Conservation (phyloP, 1,139 yeast species). For the Kodamaea ohmeri region DNA sequence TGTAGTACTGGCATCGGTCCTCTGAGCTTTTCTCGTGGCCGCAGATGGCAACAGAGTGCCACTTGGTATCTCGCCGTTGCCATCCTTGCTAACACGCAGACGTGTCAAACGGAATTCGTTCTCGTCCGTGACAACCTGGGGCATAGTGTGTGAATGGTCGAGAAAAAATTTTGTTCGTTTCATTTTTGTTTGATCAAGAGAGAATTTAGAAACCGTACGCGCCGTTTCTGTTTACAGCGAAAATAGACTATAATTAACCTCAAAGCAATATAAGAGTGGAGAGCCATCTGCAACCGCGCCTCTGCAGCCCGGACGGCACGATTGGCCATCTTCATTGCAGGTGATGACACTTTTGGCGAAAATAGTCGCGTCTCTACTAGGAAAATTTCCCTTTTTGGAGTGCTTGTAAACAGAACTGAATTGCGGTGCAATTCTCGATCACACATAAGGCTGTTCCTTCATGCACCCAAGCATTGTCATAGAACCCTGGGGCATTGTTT, state of each 20-base stretch:
- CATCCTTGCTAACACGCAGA: slow-evolving; percentile 5
- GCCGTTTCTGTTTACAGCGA: background rate
- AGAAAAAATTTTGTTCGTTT: slow-evolving; percentile 7
- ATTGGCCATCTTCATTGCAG: background rate
- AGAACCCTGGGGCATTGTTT: background rate
- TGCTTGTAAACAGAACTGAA: slow-evolving; percentile 7
- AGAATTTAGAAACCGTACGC: slow-evolving; percentile 2
- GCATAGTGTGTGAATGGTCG: slow-evolving; percentile 5
- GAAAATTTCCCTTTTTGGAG: slow-evolving; percentile 7
- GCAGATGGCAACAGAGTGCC: background rate
- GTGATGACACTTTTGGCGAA: slow-evolving; percentile 1
- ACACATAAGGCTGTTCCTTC: background rate
- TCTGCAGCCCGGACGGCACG: slow-evolving; percentile 1
- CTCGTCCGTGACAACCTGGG: slow-evolving; percentile 8
- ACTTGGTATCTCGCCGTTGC: slow-evolving; percentile 1
- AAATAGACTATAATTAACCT: background rate
- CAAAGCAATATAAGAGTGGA: background rate
- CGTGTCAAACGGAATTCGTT: slow-evolving; percentile 6
- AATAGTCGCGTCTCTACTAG: slow-evolving; percentile 7
- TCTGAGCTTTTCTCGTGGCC: background rate
- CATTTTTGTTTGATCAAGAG: slow-evolving; percentile 4
- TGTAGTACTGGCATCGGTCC: background rate
- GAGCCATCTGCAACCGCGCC: background rate
- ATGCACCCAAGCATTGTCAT: background rate
- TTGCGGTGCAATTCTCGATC: slow-evolving; percentile 7